Evolutionary conservation across 345 rosid genomes (phyloP).

Genomic region (Bruguiera sexangula): DNA sequence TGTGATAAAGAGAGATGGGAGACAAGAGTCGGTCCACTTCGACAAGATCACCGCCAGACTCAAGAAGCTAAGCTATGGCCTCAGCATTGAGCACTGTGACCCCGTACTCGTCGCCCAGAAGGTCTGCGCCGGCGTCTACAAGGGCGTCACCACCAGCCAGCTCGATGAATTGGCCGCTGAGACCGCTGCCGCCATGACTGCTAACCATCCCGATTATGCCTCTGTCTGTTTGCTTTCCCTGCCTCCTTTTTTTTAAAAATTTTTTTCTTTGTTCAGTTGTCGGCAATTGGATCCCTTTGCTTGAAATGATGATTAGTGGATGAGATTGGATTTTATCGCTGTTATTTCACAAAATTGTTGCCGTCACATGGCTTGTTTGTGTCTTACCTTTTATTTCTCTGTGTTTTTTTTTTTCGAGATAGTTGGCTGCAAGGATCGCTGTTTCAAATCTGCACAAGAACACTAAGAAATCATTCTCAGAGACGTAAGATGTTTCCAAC

Average conservation of each 20-base stretch:
- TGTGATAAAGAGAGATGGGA: constrained; percentile 91
- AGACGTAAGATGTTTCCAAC: constrained; percentile 61
- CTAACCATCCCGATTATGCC: constrained; percentile 95
- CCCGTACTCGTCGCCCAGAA: constrained; percentile 95
- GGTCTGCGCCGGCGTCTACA: constrained; percentile 97
- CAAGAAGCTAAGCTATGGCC: constrained; percentile 92
- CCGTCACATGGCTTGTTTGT: not conserved
- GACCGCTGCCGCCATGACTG: constrained; percentile 94
- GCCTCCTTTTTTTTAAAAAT: not conserved
- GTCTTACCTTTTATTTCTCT: not conserved
- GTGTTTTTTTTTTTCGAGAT: constrained; percentile 13
- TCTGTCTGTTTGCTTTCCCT: constrained; percentile 48
- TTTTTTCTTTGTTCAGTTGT: not conserved
- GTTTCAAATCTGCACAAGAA: constrained; percentile 98
- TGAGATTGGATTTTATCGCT: not conserved
- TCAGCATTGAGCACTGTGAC: constrained; percentile 90
- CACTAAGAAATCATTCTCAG: constrained; percentile 87
- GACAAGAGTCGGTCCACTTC: constrained; percentile 86
- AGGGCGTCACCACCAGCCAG: constrained; percentile 95
- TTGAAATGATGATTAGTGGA: not conserved
- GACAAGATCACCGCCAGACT: constrained; percentile 94
- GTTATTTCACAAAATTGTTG: not conserved
- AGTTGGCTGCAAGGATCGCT: constrained; percentile 98
- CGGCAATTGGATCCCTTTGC: not conserved
- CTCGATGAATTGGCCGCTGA: constrained; percentile 98